Conservation (phyloP, 148 eudicot species). For the Rhododendron griersonianum region DNA sequence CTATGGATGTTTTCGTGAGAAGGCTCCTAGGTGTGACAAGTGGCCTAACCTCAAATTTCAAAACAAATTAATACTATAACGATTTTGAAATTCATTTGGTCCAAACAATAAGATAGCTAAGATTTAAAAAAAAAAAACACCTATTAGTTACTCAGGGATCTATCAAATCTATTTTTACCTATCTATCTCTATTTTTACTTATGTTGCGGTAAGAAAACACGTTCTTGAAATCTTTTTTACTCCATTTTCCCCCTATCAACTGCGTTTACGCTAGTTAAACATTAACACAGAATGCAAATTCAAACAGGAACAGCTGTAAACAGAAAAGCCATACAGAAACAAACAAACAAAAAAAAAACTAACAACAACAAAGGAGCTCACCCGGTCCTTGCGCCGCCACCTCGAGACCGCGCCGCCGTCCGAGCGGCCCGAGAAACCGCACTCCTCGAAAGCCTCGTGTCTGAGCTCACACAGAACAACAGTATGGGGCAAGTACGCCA, state of each 20-base stretch:
- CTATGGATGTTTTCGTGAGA: too few relatives aligned
- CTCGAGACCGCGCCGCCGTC: constrained; percentile 76
- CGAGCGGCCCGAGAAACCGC: constrained; percentile 55
- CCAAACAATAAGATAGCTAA: too few relatives aligned
- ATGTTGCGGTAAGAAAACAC: too few relatives aligned
- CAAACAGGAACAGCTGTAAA: neutral
- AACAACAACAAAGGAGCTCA: constrained; percentile 25
- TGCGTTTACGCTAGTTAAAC: neutral
- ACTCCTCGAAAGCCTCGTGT: constrained; percentile 72
- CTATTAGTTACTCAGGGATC: neutral
- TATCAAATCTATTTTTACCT: neutral
- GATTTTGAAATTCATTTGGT: too few relatives aligned
- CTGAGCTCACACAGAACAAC: constrained; percentile 76
- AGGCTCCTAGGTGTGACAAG: too few relatives aligned
- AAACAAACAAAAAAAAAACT: neutral
- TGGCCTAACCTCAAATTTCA: too few relatives aligned
- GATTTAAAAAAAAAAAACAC: too few relatives aligned
- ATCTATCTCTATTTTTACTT: too few relatives aligned
- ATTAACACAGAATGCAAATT: neutral
- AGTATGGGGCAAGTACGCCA: constrained; percentile 77
- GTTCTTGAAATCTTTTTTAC: too few relatives aligned
- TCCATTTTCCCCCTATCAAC: too few relatives aligned
- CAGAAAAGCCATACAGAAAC: neutral
- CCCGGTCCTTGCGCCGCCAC: constrained; percentile 84
- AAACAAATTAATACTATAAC: too few relatives aligned